Evolutionary conservation across 2,329 filamentous ascomycete genomes (phyloP).

Genomic region (Talaromyces islandicus): DNA sequence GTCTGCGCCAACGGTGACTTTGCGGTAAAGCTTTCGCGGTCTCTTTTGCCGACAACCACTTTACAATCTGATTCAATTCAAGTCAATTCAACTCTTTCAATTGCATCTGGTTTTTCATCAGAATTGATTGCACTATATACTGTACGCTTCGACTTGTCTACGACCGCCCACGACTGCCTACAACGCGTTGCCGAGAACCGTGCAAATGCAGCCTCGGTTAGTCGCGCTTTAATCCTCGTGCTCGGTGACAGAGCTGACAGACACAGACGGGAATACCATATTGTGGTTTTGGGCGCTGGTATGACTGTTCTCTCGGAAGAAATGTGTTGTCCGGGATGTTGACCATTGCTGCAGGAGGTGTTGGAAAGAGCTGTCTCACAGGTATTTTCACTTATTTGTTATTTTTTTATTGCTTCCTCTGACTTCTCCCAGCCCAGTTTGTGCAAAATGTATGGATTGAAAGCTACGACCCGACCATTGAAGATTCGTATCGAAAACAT

Average conservation of each 20-base stretch:
- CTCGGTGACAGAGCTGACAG: not conserved
- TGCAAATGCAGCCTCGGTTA: not conserved
- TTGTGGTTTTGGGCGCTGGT: slow-evolving; percentile 77
- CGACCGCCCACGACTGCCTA: not conserved
- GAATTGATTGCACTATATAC: not conserved
- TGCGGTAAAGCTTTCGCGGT: not conserved
- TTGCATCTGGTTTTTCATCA: not conserved
- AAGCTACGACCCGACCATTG: slow-evolving; percentile 81
- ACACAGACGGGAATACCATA: slow-evolving; percentile 68
- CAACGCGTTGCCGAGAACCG: not conserved
- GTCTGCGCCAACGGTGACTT: not conserved
- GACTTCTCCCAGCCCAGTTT: slow-evolving; percentile 63
- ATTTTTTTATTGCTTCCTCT: not conserved
- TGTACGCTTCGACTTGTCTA: not conserved
- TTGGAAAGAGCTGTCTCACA: slow-evolving; percentile 88
- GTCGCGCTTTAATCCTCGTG: not conserved
- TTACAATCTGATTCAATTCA: not conserved
- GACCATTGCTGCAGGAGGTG: slow-evolving; percentile 56
- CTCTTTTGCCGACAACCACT: not conserved
- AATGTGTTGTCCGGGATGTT: not conserved
- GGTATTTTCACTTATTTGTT: slow-evolving; percentile 47
- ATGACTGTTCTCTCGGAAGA: slow-evolving; percentile 16
- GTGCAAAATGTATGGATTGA: slow-evolving; percentile 94
- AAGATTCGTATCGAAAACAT: slow-evolving; percentile 82
- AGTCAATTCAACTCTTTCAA: not conserved